Conservation (phyloP, 176 grass and related monocot species). For the Oropetium thomaeum region DNA sequence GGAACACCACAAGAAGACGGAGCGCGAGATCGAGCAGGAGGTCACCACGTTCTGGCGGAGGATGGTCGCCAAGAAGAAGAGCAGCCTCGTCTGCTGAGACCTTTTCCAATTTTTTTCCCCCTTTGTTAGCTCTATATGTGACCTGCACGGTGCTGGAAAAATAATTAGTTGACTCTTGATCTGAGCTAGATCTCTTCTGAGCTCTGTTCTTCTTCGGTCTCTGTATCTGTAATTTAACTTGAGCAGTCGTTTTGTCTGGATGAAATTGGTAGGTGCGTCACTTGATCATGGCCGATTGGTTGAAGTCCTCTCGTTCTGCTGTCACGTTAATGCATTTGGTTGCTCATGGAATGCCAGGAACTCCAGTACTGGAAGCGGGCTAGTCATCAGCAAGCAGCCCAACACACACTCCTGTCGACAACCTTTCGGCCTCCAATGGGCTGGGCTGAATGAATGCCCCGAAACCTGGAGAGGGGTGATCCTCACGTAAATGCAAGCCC, state of each 20-base stretch:
- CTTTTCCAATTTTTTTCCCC: too few species aligned
- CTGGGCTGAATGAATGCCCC: too few species aligned
- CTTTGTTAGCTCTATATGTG: too few species aligned
- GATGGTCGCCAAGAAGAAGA: conserved; percentile 71
- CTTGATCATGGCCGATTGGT: neutral
- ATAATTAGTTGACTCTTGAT: neutral
- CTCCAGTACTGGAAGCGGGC: neutral
- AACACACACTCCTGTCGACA: too few species aligned
- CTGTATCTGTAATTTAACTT: neutral
- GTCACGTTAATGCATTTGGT: neutral
- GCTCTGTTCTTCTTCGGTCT: neutral
- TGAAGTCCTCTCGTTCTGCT: neutral
- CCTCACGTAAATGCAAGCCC: too few species aligned
- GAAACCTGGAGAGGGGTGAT: too few species aligned
- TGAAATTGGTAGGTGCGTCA: neutral
- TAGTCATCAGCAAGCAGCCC: neutral
- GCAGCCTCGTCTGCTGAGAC: conserved; percentile 53
- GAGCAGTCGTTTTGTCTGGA: neutral
- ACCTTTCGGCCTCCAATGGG: too few species aligned
- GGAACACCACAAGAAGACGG: conserved; percentile 40
- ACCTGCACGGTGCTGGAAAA: neutral
- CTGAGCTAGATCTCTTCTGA: neutral
- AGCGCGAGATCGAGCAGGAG: conserved; percentile 53
- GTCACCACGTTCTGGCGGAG: conserved; percentile 56
- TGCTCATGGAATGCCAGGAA: too few species aligned